Base-by-base conservation (phyloP, 352 stramenopile genomes). In the Saprolegnia diclina region DNA sequence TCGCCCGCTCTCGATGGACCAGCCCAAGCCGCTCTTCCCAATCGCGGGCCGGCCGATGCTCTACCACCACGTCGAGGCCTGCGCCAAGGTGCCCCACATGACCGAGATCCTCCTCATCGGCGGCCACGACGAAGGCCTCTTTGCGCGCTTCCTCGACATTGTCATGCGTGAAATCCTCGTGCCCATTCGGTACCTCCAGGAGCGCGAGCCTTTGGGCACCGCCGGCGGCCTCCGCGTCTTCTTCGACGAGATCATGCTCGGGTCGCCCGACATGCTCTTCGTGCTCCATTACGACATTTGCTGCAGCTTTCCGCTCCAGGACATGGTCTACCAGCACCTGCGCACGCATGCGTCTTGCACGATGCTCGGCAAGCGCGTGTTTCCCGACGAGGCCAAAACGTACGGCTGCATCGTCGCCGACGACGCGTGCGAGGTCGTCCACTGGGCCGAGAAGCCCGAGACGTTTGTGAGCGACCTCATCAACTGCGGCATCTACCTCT, bases 401-500 rank as follows among this genome's bases (percentile, higher is more conserved):
- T 95, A 95, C 68, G 88, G 88, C 29, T 95, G 88, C 71, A 76
- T 95, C 9, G 88, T 95, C 40, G 79, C 79, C 21, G 86, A 95
- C 56, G 66, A 79, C 32, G 85, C 74, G 16, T 91, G 90, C 52
- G 85, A 95, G 78, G 90, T 95, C 37, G 71, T 95, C 24, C 88
- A 95, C 57, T 95, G 88, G 88, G 88, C 88, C 9, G 88, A 95
- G 63, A 95, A 95, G 52, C 88, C 88, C 13, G 83, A 94, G 73
- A 94, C 88, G 5, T 95, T 95, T 72, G 88, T 95, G 46, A 95
- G 88, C 71, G 86, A 95, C 72, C 89, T 94, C 50, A 95, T 95
- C 77, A 95, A 95, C 72, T 95, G 88, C 55, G 88, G 88, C 14
- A 89, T 95, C 70, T 95, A 95, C 73, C 77, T 95, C 22, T 89